Evolutionary conservation across 2,329 filamentous ascomycete genomes (phyloP).

Genomic region (Aureobasidium mangrovei): DNA sequence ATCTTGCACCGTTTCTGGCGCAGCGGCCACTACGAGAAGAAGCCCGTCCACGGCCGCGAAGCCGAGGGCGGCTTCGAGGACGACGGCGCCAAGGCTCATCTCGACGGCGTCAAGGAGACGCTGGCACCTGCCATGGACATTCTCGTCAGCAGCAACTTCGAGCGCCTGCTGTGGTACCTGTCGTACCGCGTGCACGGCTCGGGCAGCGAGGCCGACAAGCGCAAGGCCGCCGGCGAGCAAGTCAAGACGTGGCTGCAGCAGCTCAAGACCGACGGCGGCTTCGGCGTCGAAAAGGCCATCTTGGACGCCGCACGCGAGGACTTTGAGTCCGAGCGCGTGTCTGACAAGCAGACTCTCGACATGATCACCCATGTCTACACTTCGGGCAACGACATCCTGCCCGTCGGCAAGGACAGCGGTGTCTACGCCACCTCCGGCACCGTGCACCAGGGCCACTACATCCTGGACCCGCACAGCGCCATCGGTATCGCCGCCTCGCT

Average conservation of each 20-base stretch:
- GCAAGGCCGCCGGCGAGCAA: conserved; percentile 55
- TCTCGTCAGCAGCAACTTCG: conserved; percentile 91
- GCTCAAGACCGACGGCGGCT: conserved; percentile 73
- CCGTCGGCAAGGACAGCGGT: conserved; percentile 26
- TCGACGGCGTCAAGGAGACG: conserved; percentile 77
- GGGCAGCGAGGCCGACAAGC: conserved; percentile 35
- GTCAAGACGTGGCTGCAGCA: conserved; percentile 70
- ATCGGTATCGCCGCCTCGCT: conserved; percentile 72
- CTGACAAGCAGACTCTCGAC: conserved; percentile 42
- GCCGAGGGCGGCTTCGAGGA: conserved; percentile 47
- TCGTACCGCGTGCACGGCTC: conserved; percentile 57
- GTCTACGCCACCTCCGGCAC: conserved; percentile 28
- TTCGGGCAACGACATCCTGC: conserved; percentile 20
- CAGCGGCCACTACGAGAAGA: conserved; percentile 82
- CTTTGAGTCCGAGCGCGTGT: conserved; percentile 71
- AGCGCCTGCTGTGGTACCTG: conserved; percentile 89
- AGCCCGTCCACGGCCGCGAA: conserved; percentile 50
- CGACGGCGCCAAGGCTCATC: conserved; percentile 54
- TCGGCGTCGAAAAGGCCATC: conserved; percentile 68
- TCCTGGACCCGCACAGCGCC: conserved; percentile 87
- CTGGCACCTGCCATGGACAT: conserved; percentile 97
- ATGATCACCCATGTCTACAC: conserved; percentile 39
- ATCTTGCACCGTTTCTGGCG: conserved; percentile 94
- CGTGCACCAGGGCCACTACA: conserved; percentile 48
- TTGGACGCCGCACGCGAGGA: conserved; percentile 60